Evolutionary conservation across 169 alveolate species (phyloP), one percentile per base, ranked within the genome.

Genomic region (Plasmodium vivax): DNA sequence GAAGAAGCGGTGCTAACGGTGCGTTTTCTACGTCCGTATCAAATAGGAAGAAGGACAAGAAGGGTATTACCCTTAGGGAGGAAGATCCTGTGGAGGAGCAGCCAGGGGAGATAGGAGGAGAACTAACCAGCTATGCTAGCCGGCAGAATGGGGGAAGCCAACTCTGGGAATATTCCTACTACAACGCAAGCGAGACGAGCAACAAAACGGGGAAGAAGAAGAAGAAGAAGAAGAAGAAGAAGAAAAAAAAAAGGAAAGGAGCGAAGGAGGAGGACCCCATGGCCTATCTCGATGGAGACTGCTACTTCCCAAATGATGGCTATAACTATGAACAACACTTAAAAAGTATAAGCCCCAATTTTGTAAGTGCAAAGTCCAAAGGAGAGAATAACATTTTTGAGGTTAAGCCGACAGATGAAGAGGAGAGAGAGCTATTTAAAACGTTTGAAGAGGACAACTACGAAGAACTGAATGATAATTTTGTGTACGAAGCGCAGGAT

Each of bases 241-340:
- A 71, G 14, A 80, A 79, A 45, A 90, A 62, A n/a, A 91, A 91
- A 71, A 68, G 56, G 71, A 74, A 62, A 16, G 14, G 54, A 34
- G 43, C 56, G 41, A 30, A 56, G 14, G 77, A 92, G 19, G 81
- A 71, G 23, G 85, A 87, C 43, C 41, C 56, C 32, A 36, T 92
- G 79, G 47, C 92, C 8, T 92, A 95, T 54, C 94, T 96, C 43
- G 97, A 96, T 43, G 97, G 96, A 32, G 97, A 96, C 74, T 96
- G 98, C 68, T 96, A 96, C 85, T 96, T 96, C 85, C 98, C 98
- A 45, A 88, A 94, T 90, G 98, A 96, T 79, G 98, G 97, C 5
- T 96, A 96, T 87, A 97, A 96, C 73, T 96, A 96, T 83, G 96
- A 94, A 82, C 97, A 96, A 51, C 98, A 96, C 85, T 83, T 96